phyloP scores from a whole-genome alignment of 1,284 basidiomycete species.

The Austroboletus niveus region DNA sequence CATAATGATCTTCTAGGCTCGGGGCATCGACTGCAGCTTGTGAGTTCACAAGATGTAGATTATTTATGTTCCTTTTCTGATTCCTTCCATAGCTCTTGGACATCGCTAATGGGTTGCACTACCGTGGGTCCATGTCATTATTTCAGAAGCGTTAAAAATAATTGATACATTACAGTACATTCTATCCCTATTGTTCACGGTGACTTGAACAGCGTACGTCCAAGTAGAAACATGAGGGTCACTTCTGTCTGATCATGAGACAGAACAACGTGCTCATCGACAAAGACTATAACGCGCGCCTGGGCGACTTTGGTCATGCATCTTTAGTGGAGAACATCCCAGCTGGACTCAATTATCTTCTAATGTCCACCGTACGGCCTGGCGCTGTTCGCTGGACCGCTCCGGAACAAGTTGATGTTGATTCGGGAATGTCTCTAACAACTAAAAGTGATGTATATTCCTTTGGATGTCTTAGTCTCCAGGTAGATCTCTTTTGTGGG shows the following conservation, averaged over 20 bases:
- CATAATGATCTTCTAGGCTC: background rate
- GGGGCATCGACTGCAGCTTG: constrained; percentile 5
- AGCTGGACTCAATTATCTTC: constrained; percentile 6
- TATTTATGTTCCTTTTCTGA: no score
- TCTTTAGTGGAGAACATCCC: constrained; percentile 4
- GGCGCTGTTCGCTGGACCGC: constrained; percentile 11
- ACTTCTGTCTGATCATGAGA: background rate
- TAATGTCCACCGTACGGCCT: constrained; percentile 3
- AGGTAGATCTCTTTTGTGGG: background rate
- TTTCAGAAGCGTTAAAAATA: background rate
- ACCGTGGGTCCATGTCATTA: background rate
- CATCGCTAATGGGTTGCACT: background rate
- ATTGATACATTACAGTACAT: background rate
- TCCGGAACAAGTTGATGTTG: constrained; percentile 4
- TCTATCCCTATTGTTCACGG: background rate
- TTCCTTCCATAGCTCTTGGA: background rate
- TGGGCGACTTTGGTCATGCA: constrained; percentile 3
- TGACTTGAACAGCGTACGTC: background rate
- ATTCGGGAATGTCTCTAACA: background rate
- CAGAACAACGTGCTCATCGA: constrained; percentile 20
- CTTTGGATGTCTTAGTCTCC: constrained; percentile 10
- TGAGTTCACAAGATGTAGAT: background rate
- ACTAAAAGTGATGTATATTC: constrained; percentile 13
- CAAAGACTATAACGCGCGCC: background rate
- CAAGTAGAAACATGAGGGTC: background rate